Base-by-base conservation (phyloP, 306 rosid species). In the Benincasa hispida region DNA sequence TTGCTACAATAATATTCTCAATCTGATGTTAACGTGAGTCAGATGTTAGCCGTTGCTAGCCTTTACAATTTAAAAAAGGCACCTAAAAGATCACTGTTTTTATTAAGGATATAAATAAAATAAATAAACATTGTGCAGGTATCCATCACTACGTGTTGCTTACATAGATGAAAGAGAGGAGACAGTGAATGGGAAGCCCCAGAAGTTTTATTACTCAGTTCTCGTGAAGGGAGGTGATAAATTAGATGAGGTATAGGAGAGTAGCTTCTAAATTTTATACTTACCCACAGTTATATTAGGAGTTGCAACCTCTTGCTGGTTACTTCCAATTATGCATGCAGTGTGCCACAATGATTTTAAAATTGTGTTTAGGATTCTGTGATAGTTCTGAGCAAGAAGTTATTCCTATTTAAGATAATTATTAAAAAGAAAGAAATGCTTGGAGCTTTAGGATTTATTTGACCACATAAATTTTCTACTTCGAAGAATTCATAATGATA, bases 161-260 rank as follows among this genome's bases (percentile, higher is more conserved):
- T 94, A 94, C 85, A 89, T 94, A 47, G 99, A 94, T 86, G 91
- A 85, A 87, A 75, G 81, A 56, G 99, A 90, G 79, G 89, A 86
- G 70, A 55, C 87, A 19, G 83, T 81, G 79, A 74, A 61, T 47
- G 88, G 87, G 79, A 85, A 76, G 83, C 14, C 80, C 47, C 86
- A 85, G 74, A 90, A 88, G 81, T 39, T 74, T 27, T 85, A 87
- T 80, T 92, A 61, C 79, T 94, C 99, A 51, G 97, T 94, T 86
- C 91, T 94, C 79, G 92, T 94, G 85, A 94, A 94, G 89, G 99
- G 99, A 79, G 93, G 91, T 66, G 91, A 92, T 66, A 92, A 86
- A 85, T 85, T 87, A 74, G 99, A 94, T 79, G 93, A 94, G 99
- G 99, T 94, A 94, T 32, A 81, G 28, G 73, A 50, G 76, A 78